phyloP scores from a whole-genome alignment of 805 yeast genomes.

The Candida sanyiensis region DNA sequence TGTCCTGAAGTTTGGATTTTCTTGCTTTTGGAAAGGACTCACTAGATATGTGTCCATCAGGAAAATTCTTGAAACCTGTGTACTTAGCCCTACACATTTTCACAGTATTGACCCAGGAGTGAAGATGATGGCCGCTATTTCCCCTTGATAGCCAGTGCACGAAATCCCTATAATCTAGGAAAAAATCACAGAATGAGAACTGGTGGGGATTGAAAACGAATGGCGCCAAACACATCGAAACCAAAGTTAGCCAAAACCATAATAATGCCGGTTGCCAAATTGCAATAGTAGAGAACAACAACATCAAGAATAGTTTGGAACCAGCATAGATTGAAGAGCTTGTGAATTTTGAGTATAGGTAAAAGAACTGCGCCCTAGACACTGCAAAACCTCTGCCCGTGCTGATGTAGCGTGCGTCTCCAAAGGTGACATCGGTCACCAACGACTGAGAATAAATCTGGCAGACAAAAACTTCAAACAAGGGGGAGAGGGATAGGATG shows the following conservation, averaged over 20 bases:
- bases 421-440: constrained; percentile 70
- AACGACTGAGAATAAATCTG: constrained; percentile 84
- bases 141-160: constrained; percentile 81
- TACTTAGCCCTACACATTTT: constrained; percentile 78
- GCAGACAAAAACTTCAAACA: constrained; percentile 93
- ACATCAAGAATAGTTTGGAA: constrained; percentile 56
- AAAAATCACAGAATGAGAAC: constrained; percentile 61
- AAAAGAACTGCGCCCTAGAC: constrained; percentile 65
- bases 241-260: constrained; percentile 70
- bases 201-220: constrained; percentile 76
- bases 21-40: constrained; percentile 53
- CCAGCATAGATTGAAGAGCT: constrained; percentile 76
- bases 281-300: constrained; percentile 69
- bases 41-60: constrained; percentile 62
- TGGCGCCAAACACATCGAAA: constrained; percentile 65
- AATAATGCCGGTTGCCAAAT: constrained; percentile 75
- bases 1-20: constrained; percentile 72
- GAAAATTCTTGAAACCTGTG: constrained; percentile 83
- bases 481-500: constrained; percentile 74
- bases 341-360: constrained; percentile 72
- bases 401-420: constrained; percentile 88
- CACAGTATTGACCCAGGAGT: constrained; percentile 77
- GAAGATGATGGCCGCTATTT: constrained; percentile 54
- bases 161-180: constrained; percentile 57
- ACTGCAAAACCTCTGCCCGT: constrained; percentile 96